phyloP scores from a whole-genome alignment of 805 yeast species.

The Candida pseudofarinosa region DNA sequence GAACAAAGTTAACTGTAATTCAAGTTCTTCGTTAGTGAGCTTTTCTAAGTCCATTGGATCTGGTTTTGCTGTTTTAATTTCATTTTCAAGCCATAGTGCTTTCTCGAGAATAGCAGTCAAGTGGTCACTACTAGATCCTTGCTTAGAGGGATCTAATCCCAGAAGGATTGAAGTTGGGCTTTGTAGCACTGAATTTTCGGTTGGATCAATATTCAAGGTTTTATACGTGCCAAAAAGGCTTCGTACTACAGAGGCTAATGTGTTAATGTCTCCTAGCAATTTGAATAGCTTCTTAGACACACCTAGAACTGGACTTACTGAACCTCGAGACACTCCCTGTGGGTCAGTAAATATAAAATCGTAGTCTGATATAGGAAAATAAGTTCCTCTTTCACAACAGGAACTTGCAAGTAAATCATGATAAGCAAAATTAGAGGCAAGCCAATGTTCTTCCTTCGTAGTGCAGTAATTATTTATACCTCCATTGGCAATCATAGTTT shows the following conservation, averaged over 20 bases:
- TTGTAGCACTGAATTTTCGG: not conserved
- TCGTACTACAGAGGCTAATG: slow-evolving; percentile 52
- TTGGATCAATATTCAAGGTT: slow-evolving; percentile 12
- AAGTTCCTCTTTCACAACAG: slow-evolving; percentile 56
- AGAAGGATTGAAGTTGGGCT: slow-evolving; percentile 6
- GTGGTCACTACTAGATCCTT: slow-evolving; percentile 12
- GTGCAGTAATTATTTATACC: slow-evolving; percentile 53
- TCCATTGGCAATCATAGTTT: slow-evolving; percentile 56
- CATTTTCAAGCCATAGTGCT: slow-evolving; percentile 41
- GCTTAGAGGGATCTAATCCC: slow-evolving; percentile 22
- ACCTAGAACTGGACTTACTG: slow-evolving; percentile 69
- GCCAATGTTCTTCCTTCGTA: slow-evolving; percentile 63
- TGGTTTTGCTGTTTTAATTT: slow-evolving; percentile 51
- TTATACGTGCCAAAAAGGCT: slow-evolving; percentile 9
- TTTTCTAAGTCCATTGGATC: slow-evolving; percentile 42
- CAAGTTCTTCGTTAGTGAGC: slow-evolving; percentile 47
- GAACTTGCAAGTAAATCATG: slow-evolving; percentile 72
- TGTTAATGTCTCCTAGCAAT: slow-evolving; percentile 64
- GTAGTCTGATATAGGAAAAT: slow-evolving; percentile 61
- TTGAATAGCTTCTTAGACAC: slow-evolving; percentile 65
- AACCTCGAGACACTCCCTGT: slow-evolving; percentile 33
- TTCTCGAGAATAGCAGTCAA: slow-evolving; percentile 25
- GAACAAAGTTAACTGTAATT: slow-evolving; percentile 64
- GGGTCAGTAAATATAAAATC: slow-evolving; percentile 43
- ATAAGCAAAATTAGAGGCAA: slow-evolving; percentile 73